Evolutionary conservation across 2,329 filamentous ascomycete species (phyloP), one percentile per base, ranked within the genome.

Genomic region (Aspergillus unguis): DNA sequence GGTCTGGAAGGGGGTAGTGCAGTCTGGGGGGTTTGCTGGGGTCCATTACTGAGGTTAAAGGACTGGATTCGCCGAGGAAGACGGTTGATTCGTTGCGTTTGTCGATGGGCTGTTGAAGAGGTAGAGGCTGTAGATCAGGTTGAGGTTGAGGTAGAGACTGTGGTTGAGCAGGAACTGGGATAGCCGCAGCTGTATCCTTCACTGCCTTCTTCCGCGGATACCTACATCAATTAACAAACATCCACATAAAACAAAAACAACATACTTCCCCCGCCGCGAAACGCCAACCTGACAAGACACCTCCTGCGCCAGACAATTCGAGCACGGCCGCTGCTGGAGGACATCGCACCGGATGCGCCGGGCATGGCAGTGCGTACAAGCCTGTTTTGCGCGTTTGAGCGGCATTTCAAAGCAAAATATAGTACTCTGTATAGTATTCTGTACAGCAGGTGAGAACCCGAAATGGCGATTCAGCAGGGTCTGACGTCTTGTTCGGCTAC

Each of bases 1-100:
- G 48, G n/a, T 64, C 63, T 2, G 66, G 63, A 26, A 70, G 67
- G 0, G 63, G 69, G 58, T 73, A 75, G 42, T 71, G 67, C 1
- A 72, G 67, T 1, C 69, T 65, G 10, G 69, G 63, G 10, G 66
- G 70, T 28, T 71, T 69, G 1, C 33, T n/a, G 23, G 45, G 45
- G 32, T 77, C 74, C 9, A 73, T 74, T 3, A 81, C 75, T 53
- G 77, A 80, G 10, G 76, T 74, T 38, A 80, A 68, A 1, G 77
- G 77, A 45, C 71, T 77, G 1, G 75, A 78, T 49, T 78, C 75
- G 32, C 75, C 75, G 4, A 79, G 70, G 45, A 77, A 78, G 17
- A 75, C 72, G 2, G 69, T 71, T 41, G 64, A 52, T 7, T 58
- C 40, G 35, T 36, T 43, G 33, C 44, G 27, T 28, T 6, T 48